phyloP scores from a whole-genome alignment of 495 filamentous ascomycete genomes.

The Podospora sp. region DNA sequence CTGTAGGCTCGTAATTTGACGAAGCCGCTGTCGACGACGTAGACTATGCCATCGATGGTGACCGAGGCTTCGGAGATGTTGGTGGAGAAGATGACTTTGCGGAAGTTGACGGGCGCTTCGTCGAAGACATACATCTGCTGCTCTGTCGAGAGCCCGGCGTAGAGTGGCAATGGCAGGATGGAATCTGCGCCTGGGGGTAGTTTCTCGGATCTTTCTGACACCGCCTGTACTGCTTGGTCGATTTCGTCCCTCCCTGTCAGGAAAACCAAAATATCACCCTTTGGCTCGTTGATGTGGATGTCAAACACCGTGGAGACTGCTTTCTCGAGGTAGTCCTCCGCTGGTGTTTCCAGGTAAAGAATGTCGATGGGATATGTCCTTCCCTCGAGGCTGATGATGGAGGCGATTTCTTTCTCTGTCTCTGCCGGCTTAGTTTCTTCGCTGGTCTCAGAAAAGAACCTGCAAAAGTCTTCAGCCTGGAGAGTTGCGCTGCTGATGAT shows the following conservation, averaged over 20 bases:
- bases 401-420: conserved; percentile 52
- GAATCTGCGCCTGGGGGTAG: conserved; percentile 71
- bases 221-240: conserved; percentile 73
- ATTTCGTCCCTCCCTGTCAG: conserved; percentile 95
- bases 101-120: conserved; percentile 75
- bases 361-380: conserved; percentile 91
- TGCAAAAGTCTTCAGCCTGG: conserved; percentile 85
- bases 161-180: conserved; percentile 80
- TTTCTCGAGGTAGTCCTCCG: conserved; percentile 86
- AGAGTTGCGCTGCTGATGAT: conserved; percentile 93
- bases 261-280: conserved; percentile 91
- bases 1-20: conserved; percentile 91
- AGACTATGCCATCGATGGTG: conserved; percentile 91
- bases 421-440: conserved; percentile 49
- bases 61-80: conserved; percentile 97
- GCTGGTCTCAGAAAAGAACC: conserved; percentile 68
- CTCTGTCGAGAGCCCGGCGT: conserved; percentile 84
- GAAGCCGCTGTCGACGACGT: conserved; percentile 90
- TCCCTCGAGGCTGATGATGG: conserved; percentile 88
- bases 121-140: conserved; percentile 95
- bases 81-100: conserved; percentile 92
- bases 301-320: conserved; percentile 89
- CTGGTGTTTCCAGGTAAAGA: conserved; percentile 77
- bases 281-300: conserved; percentile 84
- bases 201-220: conserved; percentile 74